phyloP scores from a whole-genome alignment of 2,329 filamentous ascomycete genomes.

The Tympanopsis confertula region DNA sequence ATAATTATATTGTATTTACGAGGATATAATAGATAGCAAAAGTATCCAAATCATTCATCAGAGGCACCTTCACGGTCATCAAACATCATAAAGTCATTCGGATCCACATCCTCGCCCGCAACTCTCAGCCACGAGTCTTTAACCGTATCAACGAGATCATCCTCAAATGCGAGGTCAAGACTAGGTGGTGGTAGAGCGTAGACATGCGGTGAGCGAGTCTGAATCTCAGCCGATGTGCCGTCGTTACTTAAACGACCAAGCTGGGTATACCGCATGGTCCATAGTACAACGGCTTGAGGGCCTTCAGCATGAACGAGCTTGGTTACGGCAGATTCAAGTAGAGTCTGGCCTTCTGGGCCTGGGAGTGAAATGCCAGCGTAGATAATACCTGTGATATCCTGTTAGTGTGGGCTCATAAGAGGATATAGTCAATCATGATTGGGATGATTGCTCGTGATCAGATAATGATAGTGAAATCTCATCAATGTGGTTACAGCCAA shows the following conservation, averaged over 20 bases:
- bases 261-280: background rate
- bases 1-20: background rate
- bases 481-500: constrained; percentile 57
- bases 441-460: background rate
- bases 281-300: background rate
- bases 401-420: background rate
- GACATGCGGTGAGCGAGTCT: too few relatives aligned
- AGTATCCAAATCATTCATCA: background rate
- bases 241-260: background rate
- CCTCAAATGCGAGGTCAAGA: background rate
- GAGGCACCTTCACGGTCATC: background rate
- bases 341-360: background rate
- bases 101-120: background rate
- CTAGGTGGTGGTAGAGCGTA: background rate
- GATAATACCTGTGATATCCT: background rate
- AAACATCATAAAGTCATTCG: background rate
- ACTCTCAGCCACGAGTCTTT: background rate
- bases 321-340: background rate
- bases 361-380: background rate
- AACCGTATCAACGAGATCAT: background rate
- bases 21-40: background rate
- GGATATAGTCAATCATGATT: background rate
- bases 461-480: background rate
- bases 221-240: too few relatives aligned
- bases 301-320: background rate